Conservation (phyloP, 192 early-diverging fungal species). For the Coemansia sp. region DNA sequence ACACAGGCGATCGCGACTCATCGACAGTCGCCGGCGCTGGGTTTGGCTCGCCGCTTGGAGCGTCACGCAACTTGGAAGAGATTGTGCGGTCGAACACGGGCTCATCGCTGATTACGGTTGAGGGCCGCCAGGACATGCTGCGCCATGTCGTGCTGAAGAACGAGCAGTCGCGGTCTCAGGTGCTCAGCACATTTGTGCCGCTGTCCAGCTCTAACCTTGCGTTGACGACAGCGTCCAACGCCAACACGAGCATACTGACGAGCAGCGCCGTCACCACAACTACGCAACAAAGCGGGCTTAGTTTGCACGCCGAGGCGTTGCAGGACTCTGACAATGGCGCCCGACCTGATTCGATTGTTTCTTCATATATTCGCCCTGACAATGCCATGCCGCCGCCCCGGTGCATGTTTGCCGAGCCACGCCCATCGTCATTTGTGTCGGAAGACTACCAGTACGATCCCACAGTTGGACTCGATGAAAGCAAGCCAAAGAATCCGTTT, state of each 20-base stretch:
- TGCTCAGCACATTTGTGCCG: conserved; percentile 30
- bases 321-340: conserved; percentile 9
- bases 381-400: conserved; percentile 21
- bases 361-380: conserved; percentile 39
- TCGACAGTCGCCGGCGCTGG: conserved; percentile 6
- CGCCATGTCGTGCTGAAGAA: conserved; percentile 15
- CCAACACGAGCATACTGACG: conserved; percentile 6
- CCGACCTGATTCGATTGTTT: conserved; percentile 35
- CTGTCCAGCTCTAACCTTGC: conserved; percentile 35
- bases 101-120: conserved; percentile 16
- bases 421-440: conserved; percentile 41
- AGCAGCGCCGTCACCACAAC: conserved; percentile 19
- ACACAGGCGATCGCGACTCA: conserved; percentile 8
- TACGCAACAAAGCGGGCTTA: conserved; percentile 40
- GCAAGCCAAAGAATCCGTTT: conserved; percentile 16
- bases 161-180: conserved; percentile 9
- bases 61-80: conserved; percentile 22
- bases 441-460: conserved; percentile 52
- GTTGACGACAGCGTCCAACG: neutral
- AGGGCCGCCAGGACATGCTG: conserved; percentile 28
- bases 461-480: neutral
- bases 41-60: neutral
- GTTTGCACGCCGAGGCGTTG: conserved; percentile 36
- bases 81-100: conserved; percentile 40
- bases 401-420: conserved; percentile 17